Evolutionary conservation across 2,329 filamentous ascomycete species (phyloP), one percentile per base, ranked within the genome.

Genomic region (Exophiala phaeomuriformis): DNA sequence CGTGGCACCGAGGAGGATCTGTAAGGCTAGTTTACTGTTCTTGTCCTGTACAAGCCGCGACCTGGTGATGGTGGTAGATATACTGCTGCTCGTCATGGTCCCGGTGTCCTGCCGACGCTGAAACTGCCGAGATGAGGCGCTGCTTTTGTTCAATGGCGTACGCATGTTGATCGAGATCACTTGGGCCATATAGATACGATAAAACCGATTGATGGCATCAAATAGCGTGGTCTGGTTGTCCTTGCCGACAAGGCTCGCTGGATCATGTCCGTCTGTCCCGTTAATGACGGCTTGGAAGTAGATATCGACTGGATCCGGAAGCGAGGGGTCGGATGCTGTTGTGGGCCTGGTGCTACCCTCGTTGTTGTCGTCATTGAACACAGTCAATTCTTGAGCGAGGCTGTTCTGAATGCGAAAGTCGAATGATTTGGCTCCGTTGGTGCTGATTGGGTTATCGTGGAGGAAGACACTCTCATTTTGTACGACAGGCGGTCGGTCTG

Each of bases 331-430:
- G 4, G 54, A 43, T 39, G 50, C 52, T 9, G 52, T 33, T 28
- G 55, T 58, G 19, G 19, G 19, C 19, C 19, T 19, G 19, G 19
- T 19, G 19, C 19, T 19, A 19, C 19, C 19, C 19, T 19, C 19
- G 19, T 19, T 19, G 28, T 33, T 50, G 30, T 36, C 47, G n/a
- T 53, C 55, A n/a, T 52, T 52, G 43, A 63, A 61, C 41, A 52
- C 35, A 9, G 55, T 55, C 49, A 61, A 52, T 43, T 61, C 54
- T 28, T 57, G 54, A 27, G 56, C 58, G 19, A 63, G 53, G 45
- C 62, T 63, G 40, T 59, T 59, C 43, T 63, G 54, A 36, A 63
- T 63, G 31, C 59, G 61, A 39, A 63, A 62, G 37, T 63, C 57
- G 48, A 63, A 63, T 2, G 54, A 53, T 19, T 57, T 56, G 19